A percentile compares a stretch with the other conserved stretches of the same genome.
phyloP scores from a whole-genome alignment of 2,329 filamentous ascomycete species.

The Hymenoscyphus fraxineus region DNA sequence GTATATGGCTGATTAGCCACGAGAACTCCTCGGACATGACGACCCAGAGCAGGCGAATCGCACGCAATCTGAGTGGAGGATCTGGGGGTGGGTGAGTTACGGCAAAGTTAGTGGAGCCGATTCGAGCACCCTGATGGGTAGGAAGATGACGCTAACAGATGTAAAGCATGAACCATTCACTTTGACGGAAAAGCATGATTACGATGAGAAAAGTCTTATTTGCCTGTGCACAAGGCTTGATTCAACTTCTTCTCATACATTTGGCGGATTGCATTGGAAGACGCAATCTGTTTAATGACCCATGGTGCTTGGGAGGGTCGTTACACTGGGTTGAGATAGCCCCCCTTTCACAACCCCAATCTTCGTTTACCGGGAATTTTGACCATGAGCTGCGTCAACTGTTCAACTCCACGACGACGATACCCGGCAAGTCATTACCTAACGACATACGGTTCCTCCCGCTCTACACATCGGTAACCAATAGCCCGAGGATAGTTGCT shows the following conservation, averaged over 20 bases:
- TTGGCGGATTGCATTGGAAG: no score
- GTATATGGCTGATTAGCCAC: not conserved
- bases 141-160: not conserved
- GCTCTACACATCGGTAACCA: not conserved
- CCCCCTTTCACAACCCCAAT: no score
- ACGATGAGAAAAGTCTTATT: not conserved
- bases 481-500: not conserved
- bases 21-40: not conserved
- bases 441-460: not conserved
- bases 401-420: not conserved
- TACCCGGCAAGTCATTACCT: not conserved
- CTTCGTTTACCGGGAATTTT: no score
- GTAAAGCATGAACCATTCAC: not conserved
- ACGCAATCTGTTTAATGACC: no score
- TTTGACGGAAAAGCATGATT: not conserved
- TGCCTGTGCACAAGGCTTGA: not conserved
- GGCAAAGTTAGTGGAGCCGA: not conserved
- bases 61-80: not conserved
- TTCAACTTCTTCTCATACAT: no score
- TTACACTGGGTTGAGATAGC: no score
- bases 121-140: not conserved
- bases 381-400: not conserved
- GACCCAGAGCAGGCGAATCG: not conserved
- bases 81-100: not conserved
- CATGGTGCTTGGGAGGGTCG: no score